These are phyloP conservation scores for Emergomyces africanus DNA, from an alignment of 2,329 filamentous ascomycete species.

Conservation along the genomic window DNA sequence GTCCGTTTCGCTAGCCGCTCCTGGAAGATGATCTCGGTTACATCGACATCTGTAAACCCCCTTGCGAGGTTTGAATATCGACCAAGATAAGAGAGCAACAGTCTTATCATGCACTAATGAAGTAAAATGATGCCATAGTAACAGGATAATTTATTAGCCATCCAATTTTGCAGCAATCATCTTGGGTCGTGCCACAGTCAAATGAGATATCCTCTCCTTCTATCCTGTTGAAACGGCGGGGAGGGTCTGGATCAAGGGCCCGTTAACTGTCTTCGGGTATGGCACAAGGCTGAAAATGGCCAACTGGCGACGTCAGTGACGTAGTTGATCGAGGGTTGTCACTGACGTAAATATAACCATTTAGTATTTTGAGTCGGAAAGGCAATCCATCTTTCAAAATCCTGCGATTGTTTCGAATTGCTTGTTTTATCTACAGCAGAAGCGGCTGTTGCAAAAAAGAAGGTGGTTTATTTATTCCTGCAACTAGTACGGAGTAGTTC, in stretches of 20 bases:
- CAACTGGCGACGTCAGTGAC: neutral
- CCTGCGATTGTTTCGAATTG: neutral
- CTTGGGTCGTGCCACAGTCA: no score
- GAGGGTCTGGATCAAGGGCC: neutral
- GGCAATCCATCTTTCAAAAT: neutral
- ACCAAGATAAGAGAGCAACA: neutral
- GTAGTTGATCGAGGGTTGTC: neutral
- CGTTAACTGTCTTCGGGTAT: neutral
- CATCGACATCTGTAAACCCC: conserved; percentile 3
- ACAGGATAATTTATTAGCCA: no score
- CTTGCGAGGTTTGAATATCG: conserved; percentile 1
- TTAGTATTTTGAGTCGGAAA: neutral
- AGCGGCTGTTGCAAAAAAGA: neutral
- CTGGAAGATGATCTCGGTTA: conserved; percentile 5
- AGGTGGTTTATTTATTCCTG: neutral
- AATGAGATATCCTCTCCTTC: no score
- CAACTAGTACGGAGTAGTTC: no score
- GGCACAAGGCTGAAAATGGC: neutral
- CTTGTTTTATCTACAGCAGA: neutral
- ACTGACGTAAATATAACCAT: neutral
- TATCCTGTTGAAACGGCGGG: neutral
- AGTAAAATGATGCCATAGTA: no score
- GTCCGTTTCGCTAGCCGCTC: conserved; percentile 3
- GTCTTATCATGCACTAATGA: neutral
- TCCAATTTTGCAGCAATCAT: no score